A percentile compares a stretch with the other conserved stretches of the same genome.
These are phyloP conservation scores for Paraleonurus japonicus DNA, from an alignment of 257 asterid species.

Conservation along the genomic window DNA sequence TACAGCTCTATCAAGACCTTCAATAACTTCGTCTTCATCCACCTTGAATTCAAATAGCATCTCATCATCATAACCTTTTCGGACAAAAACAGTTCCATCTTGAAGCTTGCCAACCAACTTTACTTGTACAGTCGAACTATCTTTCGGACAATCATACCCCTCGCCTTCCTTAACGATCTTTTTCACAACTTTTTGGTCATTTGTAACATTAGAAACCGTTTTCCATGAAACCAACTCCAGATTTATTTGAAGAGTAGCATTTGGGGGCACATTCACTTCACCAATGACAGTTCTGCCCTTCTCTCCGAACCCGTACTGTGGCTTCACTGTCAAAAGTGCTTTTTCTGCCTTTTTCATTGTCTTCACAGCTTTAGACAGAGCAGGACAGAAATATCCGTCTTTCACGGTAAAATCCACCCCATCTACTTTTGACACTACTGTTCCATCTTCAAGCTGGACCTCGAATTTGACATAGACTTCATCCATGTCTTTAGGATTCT, in stretches of 20 bases:
- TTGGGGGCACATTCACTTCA: conserved; percentile 48
- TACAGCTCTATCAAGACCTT: conserved; percentile 55
- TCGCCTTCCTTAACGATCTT: conserved; percentile 56
- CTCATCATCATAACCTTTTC: conserved; percentile 42
- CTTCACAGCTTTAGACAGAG: conserved; percentile 48
- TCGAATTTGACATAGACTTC: conserved; percentile 57
- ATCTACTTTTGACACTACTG: conserved; percentile 39
- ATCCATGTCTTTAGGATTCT: conserved; percentile 54
- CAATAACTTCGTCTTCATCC: conserved; percentile 61
- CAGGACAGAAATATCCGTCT: conserved; percentile 59
- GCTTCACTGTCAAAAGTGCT: conserved; percentile 37
- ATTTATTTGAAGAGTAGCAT: conserved; percentile 41
- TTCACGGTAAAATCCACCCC: conserved; percentile 51
- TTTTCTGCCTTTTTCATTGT: conserved; percentile 63
- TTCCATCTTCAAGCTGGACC: conserved; percentile 48
- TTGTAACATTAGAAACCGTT: conserved; percentile 41
- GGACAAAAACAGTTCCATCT: conserved; percentile 48
- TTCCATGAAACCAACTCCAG: conserved; percentile 57
- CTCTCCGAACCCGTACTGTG: conserved; percentile 56
- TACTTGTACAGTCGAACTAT: conserved; percentile 49
- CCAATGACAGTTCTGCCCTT: conserved; percentile 31
- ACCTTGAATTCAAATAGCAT: conserved; percentile 44
- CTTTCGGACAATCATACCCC: conserved; percentile 51
- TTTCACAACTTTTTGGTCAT: conserved; percentile 48
- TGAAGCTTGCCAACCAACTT: conserved; percentile 49